Evolutionary conservation across 768 basidiomycete genomes (phyloP).

Genomic region (Boletus fagicola): DNA sequence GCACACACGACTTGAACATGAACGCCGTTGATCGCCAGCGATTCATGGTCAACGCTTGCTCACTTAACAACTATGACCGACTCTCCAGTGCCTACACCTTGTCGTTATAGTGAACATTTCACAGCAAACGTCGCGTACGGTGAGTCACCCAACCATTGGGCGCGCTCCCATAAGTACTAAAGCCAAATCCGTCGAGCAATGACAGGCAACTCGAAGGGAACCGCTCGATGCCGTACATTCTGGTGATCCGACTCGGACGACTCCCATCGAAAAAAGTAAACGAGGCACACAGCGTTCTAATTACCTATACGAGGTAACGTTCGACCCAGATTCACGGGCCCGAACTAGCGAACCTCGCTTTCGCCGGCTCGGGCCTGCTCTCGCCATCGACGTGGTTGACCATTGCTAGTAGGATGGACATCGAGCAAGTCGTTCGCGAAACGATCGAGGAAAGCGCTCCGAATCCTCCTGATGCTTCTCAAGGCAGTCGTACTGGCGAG

Average conservation of each 20-base stretch:
- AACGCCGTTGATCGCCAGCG: not conserved
- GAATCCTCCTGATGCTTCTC: not conserved
- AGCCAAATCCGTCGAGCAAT: not conserved
- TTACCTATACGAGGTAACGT: constrained; percentile 5
- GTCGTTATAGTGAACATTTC: not conserved
- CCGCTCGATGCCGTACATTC: constrained; percentile 13
- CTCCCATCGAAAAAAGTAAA: not conserved
- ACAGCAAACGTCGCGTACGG: not conserved
- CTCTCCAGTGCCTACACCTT: not conserved
- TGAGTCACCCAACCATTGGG: not conserved
- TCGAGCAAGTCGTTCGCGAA: not conserved
- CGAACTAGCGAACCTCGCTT: constrained; percentile 2
- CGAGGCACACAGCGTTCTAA: not conserved
- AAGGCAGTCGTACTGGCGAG: not conserved
- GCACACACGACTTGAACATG: not conserved
- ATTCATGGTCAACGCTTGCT: not conserved
- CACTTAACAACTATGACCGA: not conserved
- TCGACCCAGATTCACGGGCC: not conserved
- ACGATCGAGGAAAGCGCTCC: not conserved
- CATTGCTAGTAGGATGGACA: constrained; percentile 2
- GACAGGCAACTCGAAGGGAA: not conserved
- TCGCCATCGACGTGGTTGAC: not conserved
- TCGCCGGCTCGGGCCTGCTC: not conserved
- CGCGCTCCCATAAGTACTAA: not conserved
- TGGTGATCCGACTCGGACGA: constrained; percentile 4